Base-by-base conservation (phyloP, 2,329 filamentous ascomycete genomes). In the Aspergillaceae sp. region DNA sequence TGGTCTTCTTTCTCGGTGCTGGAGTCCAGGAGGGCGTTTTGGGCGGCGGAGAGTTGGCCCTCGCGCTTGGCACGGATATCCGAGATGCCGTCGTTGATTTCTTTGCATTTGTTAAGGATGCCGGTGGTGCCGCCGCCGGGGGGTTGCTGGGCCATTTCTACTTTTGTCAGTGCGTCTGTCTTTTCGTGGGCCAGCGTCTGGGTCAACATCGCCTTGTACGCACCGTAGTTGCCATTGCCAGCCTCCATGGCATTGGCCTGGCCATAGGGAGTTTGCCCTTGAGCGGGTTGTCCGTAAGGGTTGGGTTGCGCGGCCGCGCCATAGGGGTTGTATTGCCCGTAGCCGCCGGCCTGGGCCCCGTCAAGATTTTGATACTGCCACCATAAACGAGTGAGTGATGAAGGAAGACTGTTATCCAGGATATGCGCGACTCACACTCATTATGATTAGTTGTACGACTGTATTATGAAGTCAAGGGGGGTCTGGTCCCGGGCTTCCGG, bases 81-180 rank as follows among this genome's bases (percentile, higher is more conserved):
- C 51, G 86, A 78, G 59, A 96, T 86, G 37, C 83, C 84, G 48
- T 79, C 74, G 64, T 89, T 84, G 63, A 96, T 85, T 40, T 87
- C 82, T 48, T 81, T 79, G 70, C 87, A 92, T 65, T 92, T 84
- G 70, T 94, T 87, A 49, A 96, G 77, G 55, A 94, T 85, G 47
- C 79, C 79, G 63, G 87, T 89, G 38, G 85, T 81, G 65, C 89
- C 80, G 56, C 68, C 60, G 33, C 68, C 60, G 29, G 53, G 49
- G 33, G 54, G 51, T 34, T 59, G 60, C 36, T 50, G 61, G 50
- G 57, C 50, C 42, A 40, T 41, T 40, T 33, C 34, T 30, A n/a
- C 5, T 29, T 29, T 11, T 41, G 40, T 30, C 10, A 41, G 19
- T 19, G 19, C 19, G 28, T 4, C 38, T 10, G n/a, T 46, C 27